Evolutionary conservation across 768 basidiomycete species (phyloP).

Genomic region (Fomitopsis serialis): DNA sequence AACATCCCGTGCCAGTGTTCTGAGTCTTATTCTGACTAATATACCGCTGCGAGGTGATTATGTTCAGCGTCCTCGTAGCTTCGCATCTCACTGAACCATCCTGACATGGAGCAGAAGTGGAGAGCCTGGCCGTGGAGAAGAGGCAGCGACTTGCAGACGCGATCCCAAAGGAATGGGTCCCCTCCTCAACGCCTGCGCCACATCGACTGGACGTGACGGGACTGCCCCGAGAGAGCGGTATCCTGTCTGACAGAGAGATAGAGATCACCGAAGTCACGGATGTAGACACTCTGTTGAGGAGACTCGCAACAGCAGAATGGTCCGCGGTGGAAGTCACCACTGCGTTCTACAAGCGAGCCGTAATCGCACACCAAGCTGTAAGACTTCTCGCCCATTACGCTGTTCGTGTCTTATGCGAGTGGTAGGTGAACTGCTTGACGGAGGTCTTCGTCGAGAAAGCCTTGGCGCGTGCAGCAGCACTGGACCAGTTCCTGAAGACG

Average conservation of each 20-base stretch:
- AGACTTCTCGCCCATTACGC: slow-evolving; percentile 8
- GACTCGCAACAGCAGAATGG: slow-evolving; percentile 48
- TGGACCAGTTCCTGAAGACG: slow-evolving; percentile 32
- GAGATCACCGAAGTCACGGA: slow-evolving; percentile 53
- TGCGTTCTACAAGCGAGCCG: slow-evolving; percentile 39
- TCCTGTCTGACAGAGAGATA: slow-evolving; percentile 53
- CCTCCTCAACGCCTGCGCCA: slow-evolving; percentile 27
- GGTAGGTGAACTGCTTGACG: slow-evolving; percentile 37
- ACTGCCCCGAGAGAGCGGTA: slow-evolving; percentile 47
- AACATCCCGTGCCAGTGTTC: no score
- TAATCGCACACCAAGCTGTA: slow-evolving; percentile 40
- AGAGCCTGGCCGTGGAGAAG: slow-evolving; percentile 48
- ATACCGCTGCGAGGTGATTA: no score
- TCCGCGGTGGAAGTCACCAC: slow-evolving; percentile 44
- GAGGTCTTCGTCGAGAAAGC: slow-evolving; percentile 41
- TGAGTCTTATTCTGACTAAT: no score
- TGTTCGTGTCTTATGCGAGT: not conserved
- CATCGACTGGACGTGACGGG: slow-evolving; percentile 42
- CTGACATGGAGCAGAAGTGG: slow-evolving; percentile 33
- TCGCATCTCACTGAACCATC: no score
- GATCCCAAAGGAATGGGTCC: slow-evolving; percentile 61
- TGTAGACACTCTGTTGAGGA: slow-evolving; percentile 36
- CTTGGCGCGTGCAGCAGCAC: slow-evolving; percentile 31
- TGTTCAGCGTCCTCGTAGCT: no score
- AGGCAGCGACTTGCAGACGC: slow-evolving; percentile 41